Evolutionary conservation across 108 stramenopile genomes (phyloP).

Genomic region (Skeletonema menzelii): DNA sequence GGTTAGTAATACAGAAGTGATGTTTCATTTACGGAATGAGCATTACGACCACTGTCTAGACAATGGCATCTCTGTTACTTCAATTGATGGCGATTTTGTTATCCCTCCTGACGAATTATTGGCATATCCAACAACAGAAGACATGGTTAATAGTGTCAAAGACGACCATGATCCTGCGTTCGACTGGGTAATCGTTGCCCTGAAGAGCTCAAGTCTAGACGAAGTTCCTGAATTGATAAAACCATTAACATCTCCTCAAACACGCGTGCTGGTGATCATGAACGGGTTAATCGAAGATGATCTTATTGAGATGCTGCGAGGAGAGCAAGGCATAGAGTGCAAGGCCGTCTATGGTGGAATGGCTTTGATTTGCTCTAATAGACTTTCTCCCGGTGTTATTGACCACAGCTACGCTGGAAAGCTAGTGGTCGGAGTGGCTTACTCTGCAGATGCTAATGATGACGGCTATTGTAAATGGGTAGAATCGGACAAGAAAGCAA

Average conservation of each 20-base stretch:
- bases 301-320: constrained; percentile 40
- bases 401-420: constrained; percentile 61
- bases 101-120: constrained; percentile 64
- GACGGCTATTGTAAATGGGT: constrained; percentile 24
- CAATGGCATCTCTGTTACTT: constrained; percentile 67
- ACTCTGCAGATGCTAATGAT: constrained; percentile 38
- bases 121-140: constrained; percentile 51
- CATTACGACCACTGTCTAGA: constrained; percentile 52
- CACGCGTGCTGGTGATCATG: constrained; percentile 78
- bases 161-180: constrained; percentile 47
- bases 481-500: constrained; percentile 43
- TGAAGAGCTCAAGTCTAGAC: constrained; percentile 68
- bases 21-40: constrained; percentile 75
- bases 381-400: constrained; percentile 50
- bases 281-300: constrained; percentile 89
- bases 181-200: constrained; percentile 81
- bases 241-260: constrained; percentile 59
- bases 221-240: constrained; percentile 58
- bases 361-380: constrained; percentile 53
- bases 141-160: constrained; percentile 16
- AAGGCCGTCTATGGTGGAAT: constrained; percentile 64
- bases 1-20: constrained; percentile 43
- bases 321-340: constrained; percentile 6
- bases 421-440: constrained; percentile 34
- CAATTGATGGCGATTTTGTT: constrained; percentile 60